Evolutionary conservation across 495 filamentous ascomycete genomes (phyloP), one percentile per base, ranked within the genome.

Genomic region (Lichenothelia convexa): DNA sequence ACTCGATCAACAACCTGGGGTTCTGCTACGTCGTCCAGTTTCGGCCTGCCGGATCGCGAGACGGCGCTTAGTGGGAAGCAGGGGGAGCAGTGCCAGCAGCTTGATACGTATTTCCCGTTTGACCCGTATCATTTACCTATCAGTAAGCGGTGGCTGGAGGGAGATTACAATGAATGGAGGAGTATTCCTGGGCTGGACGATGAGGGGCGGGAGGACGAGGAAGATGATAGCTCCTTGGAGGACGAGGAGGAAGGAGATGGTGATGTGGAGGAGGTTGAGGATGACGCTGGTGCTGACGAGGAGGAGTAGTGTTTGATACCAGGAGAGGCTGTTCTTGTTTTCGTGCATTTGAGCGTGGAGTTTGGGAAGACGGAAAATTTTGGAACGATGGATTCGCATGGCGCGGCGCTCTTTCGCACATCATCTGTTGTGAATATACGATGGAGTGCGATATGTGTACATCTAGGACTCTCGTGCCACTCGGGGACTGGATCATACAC

Each of bases 81-180:
- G 33, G 68, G 78, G 26, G 74, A 85, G 38, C 75, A 74, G 26
- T 73, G 71, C 56, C 65, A 72, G 33, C 70, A 87, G 52, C 65
- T 95, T 2, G 87, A 94, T 42, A 80, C 80, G 0, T 93, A 86
- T 54, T 95, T 95, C 54, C 89, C 91, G 1, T 99, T 99, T 48
- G 89, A 99, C 50, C 89, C 89, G 2, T 95, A 93, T 56, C 73
- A 80, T 42, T 63, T 95, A 9, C 87, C 83, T 0, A 62, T 70
- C 34, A 92, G 84, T 45, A 79, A 76, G 52, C 63, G 71, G 24
- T 95, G 91, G 89, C 48, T 99, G 33, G 70, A 80, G 33, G 65
- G 67, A 3, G 84, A 87, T 45, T 99, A 94, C 47, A 64, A 85
- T 16, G 63, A 77, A 39, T 99, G 87, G 87, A 70, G 69, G 30